Evolutionary conservation across 495 filamentous ascomycete species (phyloP).

Genomic region (Annulohypoxylon stygium): DNA sequence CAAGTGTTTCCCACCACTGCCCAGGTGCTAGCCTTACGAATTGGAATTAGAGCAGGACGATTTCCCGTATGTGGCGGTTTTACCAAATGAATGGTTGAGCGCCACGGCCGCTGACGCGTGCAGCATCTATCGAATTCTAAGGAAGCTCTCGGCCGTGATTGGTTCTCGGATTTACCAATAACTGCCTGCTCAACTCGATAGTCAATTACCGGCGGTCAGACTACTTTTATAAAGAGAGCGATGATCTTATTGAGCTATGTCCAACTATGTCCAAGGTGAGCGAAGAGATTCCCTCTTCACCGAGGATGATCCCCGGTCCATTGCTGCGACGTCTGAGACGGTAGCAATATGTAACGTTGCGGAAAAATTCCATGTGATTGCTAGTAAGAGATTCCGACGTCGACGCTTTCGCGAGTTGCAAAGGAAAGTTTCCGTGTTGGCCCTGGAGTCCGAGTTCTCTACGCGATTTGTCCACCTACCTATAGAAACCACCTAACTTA

Average conservation of each 20-base stretch:
- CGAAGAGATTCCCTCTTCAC: constrained; percentile 15
- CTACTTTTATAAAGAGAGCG: not conserved
- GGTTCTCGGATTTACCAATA: constrained; percentile 18
- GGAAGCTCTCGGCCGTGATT: constrained; percentile 25
- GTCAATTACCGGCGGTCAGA: constrained; percentile 20
- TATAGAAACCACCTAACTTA: not conserved
- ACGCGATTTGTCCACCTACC: not conserved
- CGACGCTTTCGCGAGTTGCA: constrained; percentile 21
- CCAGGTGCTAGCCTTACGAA: constrained; percentile 38
- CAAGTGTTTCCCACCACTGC: constrained; percentile 30
- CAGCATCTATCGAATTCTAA: constrained; percentile 24
- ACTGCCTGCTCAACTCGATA: constrained; percentile 27
- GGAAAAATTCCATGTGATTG: constrained; percentile 33
- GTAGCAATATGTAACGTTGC: constrained; percentile 38
- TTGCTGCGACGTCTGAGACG: constrained; percentile 33
- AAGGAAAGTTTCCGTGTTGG: constrained; percentile 26
- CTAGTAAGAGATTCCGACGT: constrained; percentile 23
- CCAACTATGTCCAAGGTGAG: constrained; percentile 29
- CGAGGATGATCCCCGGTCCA: constrained; percentile 26
- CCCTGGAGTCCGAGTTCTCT: not conserved
- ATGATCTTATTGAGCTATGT: constrained; percentile 21
- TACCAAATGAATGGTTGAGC: constrained; percentile 38
- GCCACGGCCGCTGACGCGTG: constrained; percentile 41
- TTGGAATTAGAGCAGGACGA: constrained; percentile 16
- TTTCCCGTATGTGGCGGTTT: constrained; percentile 31